phyloP scores from a whole-genome alignment of 331 rosid genomes.

The Quercus lobata region DNA sequence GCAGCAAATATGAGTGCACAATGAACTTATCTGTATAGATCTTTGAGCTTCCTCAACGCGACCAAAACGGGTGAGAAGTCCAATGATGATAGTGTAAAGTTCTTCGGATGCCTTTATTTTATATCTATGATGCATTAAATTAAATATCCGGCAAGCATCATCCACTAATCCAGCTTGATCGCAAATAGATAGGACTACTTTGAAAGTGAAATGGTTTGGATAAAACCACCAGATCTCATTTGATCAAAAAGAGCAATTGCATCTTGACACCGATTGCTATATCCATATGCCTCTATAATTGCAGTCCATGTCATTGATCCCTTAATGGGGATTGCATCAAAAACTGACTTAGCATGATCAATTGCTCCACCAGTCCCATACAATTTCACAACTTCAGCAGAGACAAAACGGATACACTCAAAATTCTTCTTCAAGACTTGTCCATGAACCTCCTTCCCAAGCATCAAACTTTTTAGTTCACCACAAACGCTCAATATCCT shows the following conservation, averaged over 20 bases:
- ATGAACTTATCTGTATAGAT: slow-evolving; percentile 39
- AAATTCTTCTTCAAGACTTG: slow-evolving; percentile 58
- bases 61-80: slow-evolving; percentile 57
- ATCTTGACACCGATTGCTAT: slow-evolving; percentile 34
- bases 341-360: slow-evolving; percentile 44
- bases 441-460: slow-evolving; percentile 75
- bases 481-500: slow-evolving; percentile 57
- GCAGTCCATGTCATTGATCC: slow-evolving; percentile 88
- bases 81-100: slow-evolving; percentile 38
- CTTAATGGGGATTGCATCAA: slow-evolving; percentile 48
- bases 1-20: no score
- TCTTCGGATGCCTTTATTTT: slow-evolving; percentile 49
- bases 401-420: slow-evolving; percentile 47
- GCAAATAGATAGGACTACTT: slow-evolving; percentile 52
- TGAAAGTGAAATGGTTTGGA: slow-evolving; percentile 67
- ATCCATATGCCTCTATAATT: slow-evolving; percentile 58
- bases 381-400: slow-evolving; percentile 57
- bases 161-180: slow-evolving; percentile 61
- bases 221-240: slow-evolving; percentile 44
- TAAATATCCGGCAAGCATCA: slow-evolving; percentile 55
- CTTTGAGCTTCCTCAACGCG: slow-evolving; percentile 49
- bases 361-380: slow-evolving; percentile 56
- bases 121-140: slow-evolving; percentile 48
- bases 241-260: slow-evolving; percentile 52
- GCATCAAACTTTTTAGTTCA: slow-evolving; percentile 44